Evolutionary conservation across 495 filamentous ascomycete species (phyloP).

Genomic region (Staphylotrichum longicolle): DNA sequence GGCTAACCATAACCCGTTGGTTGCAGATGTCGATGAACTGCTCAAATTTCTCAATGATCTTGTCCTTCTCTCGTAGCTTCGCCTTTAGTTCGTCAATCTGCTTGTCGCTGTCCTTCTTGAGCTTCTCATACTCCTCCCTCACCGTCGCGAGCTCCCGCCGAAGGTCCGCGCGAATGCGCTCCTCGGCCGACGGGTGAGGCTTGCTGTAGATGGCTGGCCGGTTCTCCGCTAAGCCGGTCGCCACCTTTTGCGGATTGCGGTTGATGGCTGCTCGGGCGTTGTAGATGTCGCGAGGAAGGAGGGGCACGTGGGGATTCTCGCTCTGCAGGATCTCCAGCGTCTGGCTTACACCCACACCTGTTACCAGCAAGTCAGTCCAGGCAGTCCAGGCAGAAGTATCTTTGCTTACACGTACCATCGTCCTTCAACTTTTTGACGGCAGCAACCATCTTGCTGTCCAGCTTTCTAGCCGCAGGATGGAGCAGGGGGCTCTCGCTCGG

Average conservation of each 20-base stretch:
- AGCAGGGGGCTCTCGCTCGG: constrained; percentile 55
- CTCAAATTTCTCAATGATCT: constrained; percentile 55
- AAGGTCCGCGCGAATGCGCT: constrained; percentile 54
- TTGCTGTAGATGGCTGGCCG: constrained; percentile 57
- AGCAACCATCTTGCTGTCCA: constrained; percentile 58
- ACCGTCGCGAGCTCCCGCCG: constrained; percentile 50
- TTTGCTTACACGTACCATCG: constrained; percentile 42
- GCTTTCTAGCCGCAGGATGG: constrained; percentile 55
- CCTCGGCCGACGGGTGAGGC: constrained; percentile 53
- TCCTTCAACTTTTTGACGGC: constrained; percentile 56
- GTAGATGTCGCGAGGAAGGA: constrained; percentile 56
- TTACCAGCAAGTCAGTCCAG: constrained; percentile 22
- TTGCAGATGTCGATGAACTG: constrained; percentile 62
- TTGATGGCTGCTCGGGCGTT: constrained; percentile 58
- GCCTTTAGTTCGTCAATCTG: constrained; percentile 51
- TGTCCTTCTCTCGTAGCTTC: constrained; percentile 51
- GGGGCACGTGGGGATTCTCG: constrained; percentile 53
- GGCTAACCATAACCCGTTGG: constrained; percentile 53
- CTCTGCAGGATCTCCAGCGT: constrained; percentile 55
- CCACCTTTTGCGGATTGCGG: constrained; percentile 55
- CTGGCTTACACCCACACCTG: constrained; percentile 55
- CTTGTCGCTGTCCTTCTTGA: constrained; percentile 46
- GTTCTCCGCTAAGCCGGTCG: constrained; percentile 49
- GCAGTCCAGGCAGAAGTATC: neutral
- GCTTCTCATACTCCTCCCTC: constrained; percentile 48